Conservation (phyloP, 31 red algal species). For the Asparagopsis taxiformis region DNA sequence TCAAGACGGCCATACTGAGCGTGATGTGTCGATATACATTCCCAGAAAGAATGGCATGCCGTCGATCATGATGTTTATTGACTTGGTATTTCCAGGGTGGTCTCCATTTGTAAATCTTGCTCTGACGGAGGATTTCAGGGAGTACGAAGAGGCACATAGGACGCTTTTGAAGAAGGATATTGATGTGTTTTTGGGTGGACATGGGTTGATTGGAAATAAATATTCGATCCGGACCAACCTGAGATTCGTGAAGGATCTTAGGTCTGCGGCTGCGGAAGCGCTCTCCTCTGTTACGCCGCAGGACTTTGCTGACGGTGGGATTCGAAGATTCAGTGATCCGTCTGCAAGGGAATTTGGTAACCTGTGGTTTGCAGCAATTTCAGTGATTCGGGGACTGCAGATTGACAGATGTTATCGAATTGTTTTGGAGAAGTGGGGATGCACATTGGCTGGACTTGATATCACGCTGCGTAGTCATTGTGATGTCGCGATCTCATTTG, state of each 20-base stretch:
- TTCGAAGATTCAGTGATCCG: constrained; percentile 26
- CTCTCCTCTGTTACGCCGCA: background rate
- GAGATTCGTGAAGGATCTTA: constrained; percentile 32
- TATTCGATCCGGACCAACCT: constrained; percentile 26
- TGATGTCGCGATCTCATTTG: constrained; percentile 30
- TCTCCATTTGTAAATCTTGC: constrained; percentile 29
- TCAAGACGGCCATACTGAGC: constrained; percentile 45
- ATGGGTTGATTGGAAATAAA: constrained; percentile 35
- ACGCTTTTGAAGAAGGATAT: constrained; percentile 35
- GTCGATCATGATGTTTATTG: constrained; percentile 43
- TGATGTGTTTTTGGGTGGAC: constrained; percentile 49
- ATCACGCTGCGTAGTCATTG: constrained; percentile 33
- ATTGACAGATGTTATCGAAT: constrained; percentile 33
- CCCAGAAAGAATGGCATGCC: constrained; percentile 18
- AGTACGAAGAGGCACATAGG: constrained; percentile 28
- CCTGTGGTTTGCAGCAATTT: constrained; percentile 22
- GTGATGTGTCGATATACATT: constrained; percentile 44
- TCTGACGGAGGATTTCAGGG: constrained; percentile 30
- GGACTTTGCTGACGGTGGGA: constrained; percentile 26
- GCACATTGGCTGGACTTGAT: constrained; percentile 55
- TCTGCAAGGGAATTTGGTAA: constrained; percentile 43
- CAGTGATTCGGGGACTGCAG: constrained; percentile 19
- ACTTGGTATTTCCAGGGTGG: constrained; percentile 64
- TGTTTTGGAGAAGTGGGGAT: constrained; percentile 62
- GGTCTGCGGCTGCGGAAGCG: constrained; percentile 22